Evolutionary conservation across 1,284 basidiomycete genomes (phyloP), one percentile per base, ranked within the genome.

Genomic region (Tetrapyrgos nigripes): DNA sequence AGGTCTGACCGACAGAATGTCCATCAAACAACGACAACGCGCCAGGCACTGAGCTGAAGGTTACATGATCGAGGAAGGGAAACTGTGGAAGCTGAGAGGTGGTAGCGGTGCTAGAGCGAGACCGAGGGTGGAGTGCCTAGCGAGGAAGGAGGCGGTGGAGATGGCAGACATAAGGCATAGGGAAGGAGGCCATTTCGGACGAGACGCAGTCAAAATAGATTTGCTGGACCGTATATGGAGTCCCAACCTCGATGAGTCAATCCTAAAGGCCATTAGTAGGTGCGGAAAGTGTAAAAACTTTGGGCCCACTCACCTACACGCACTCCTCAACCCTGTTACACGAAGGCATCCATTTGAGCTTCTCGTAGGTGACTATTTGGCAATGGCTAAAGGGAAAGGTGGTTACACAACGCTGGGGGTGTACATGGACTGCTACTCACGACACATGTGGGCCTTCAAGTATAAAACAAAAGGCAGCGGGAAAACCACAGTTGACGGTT

Each of bases 301-400:
- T 46, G 70, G 73, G 0, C 11, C 62, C 1, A 50, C 62, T 1
- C 62, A 67, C 47, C 37, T 75, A 0, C 66, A 75, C 48, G 59
- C 73, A 0, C 63, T 76, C 0, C 59, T 79, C 4, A 61, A 77
- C 24, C 76, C 77, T 0, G 74, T 79, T 43, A 72, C 66, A 1
- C 55, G 75, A 4, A 60, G 69, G 2, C 71, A 72, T 50, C 76
- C 76, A 2, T 75, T 77, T 57, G 67, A 76, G 37, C 63, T 77
- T 8, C 31, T 78, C 14, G 71, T 72, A 1, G 69, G 66, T 1
- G 72, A 78, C 59, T 73, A 72, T 46, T 63, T 78, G 2, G 69
- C 70, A 1, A 61, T 77, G 55, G 71, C 73, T 17, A 56, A 52
- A 14, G 76, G 73, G 3, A 73, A 69, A 43, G 73, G 75, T 0